These are phyloP conservation scores for Penicillium macrosclerotiorum DNA, from an alignment of 495 filamentous ascomycete genomes.

Conservation along the genomic window DNA sequence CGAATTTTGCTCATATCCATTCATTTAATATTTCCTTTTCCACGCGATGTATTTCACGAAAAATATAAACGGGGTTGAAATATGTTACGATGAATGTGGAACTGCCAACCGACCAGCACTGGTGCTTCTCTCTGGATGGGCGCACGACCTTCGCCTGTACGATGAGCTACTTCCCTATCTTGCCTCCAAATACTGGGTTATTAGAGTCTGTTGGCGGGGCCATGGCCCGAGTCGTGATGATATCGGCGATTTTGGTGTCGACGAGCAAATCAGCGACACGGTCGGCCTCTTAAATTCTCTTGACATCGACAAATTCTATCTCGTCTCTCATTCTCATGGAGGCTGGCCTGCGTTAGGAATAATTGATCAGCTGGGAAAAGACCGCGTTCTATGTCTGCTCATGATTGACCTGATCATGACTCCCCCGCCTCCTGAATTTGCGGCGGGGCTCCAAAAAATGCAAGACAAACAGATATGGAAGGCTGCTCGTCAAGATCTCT, in stretches of 20 bases:
- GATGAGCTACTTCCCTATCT: constrained; percentile 2
- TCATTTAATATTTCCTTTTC: not conserved
- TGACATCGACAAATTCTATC: not conserved
- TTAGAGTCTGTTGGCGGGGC: not conserved
- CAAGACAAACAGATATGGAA: not conserved
- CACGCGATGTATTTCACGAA: not conserved
- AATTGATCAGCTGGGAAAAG: not conserved
- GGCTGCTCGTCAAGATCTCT: not conserved
- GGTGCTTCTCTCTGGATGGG: not conserved
- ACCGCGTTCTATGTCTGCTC: constrained; percentile 1
- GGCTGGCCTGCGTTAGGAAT: constrained; percentile 2
- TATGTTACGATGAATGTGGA: constrained; percentile 3
- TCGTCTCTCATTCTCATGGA: constrained; percentile 2
- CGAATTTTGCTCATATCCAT: too few relatives aligned
- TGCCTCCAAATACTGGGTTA: not conserved
- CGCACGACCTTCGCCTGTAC: constrained; percentile 1
- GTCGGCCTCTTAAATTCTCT: not conserved
- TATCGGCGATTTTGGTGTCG: not conserved
- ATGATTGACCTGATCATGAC: constrained; percentile 6
- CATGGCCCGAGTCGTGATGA: not conserved
- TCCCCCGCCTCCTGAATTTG: not conserved
- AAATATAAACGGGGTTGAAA: not conserved
- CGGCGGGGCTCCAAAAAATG: not conserved
- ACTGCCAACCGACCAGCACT: not conserved
- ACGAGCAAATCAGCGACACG: not conserved